Conservation (phyloP, 129 eudicot genomes). For the Ambrosia artemisiifolia region DNA sequence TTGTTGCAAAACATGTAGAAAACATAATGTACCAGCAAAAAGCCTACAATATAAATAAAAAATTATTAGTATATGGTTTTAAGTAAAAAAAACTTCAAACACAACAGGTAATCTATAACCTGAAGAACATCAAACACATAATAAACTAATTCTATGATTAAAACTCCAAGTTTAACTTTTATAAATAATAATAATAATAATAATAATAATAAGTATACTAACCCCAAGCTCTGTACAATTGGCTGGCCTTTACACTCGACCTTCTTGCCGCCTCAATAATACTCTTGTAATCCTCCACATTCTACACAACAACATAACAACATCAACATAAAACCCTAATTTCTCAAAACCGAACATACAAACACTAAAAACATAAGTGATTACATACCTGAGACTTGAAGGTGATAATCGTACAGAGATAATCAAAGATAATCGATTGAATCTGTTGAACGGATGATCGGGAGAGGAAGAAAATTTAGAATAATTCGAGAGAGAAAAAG, state of each 20-base stretch:
- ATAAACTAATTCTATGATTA: not conserved
- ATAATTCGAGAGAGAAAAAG: too few relatives aligned
- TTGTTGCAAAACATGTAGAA: too few relatives aligned
- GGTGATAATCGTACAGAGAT: too few relatives aligned
- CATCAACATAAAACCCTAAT: slow-evolving; percentile 3
- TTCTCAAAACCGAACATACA: not conserved
- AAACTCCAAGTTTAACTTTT: not conserved
- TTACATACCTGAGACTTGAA: slow-evolving; percentile 74
- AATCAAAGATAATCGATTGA: too few relatives aligned
- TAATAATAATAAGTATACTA: slow-evolving; percentile 3
- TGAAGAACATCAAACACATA: too few relatives aligned
- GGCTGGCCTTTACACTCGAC: slow-evolving; percentile 65
- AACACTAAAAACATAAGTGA: slow-evolving; percentile 30
- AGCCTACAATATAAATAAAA: too few relatives aligned
- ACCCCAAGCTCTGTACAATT: slow-evolving; percentile 90
- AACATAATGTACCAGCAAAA: too few relatives aligned
- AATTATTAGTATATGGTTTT: too few relatives aligned
- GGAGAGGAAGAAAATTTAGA: too few relatives aligned
- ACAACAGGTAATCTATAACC: too few relatives aligned
- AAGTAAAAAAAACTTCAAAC: too few relatives aligned
- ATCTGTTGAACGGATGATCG: too few relatives aligned
- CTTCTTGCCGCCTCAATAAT: slow-evolving; percentile 71
- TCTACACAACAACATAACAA: slow-evolving; percentile 42
- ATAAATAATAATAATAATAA: not conserved
- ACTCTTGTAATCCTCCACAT: slow-evolving; percentile 70